Conservation (phyloP, 2,329 filamentous ascomycete genomes). For the Aspergillus sclerotialis region DNA sequence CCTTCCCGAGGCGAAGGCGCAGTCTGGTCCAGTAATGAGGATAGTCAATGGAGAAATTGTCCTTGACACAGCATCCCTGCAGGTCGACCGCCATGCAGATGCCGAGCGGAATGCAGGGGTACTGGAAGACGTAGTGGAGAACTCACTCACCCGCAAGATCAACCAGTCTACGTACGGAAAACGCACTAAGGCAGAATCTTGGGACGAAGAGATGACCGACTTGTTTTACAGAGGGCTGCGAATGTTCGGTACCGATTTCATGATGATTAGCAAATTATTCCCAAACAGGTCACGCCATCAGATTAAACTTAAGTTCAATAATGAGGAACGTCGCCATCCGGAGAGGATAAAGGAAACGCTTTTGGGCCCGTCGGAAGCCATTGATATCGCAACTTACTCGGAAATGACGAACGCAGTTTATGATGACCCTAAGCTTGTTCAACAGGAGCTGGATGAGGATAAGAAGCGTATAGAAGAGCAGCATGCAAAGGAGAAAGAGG, state of each 20-base stretch:
- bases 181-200: constrained; percentile 47
- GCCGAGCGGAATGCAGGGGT: constrained; percentile 42
- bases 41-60: constrained; percentile 54
- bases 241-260: constrained; percentile 60
- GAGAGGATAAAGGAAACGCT: constrained; percentile 47
- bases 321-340: constrained; percentile 53
- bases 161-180: constrained; percentile 41
- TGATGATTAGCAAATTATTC: constrained; percentile 58
- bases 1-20: constrained; percentile 16
- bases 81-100: constrained; percentile 50
- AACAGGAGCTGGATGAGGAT: constrained; percentile 38
- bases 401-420: constrained; percentile 40
- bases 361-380: constrained; percentile 36
- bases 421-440: constrained; percentile 33
- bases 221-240: constrained; percentile 56
- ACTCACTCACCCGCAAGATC: constrained; percentile 40
- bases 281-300: constrained; percentile 52
- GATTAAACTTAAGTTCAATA: constrained; percentile 58
- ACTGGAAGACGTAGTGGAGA: constrained; percentile 40
- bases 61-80: constrained; percentile 45
- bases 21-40: constrained; percentile 42
- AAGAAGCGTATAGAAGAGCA: constrained; percentile 41
- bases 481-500: constrained; percentile 38
- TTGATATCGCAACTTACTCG: constrained; percentile 39
- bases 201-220: constrained; percentile 53